Base-by-base conservation (phyloP, 495 filamentous ascomycete species). In the Platismatia glauca region DNA sequence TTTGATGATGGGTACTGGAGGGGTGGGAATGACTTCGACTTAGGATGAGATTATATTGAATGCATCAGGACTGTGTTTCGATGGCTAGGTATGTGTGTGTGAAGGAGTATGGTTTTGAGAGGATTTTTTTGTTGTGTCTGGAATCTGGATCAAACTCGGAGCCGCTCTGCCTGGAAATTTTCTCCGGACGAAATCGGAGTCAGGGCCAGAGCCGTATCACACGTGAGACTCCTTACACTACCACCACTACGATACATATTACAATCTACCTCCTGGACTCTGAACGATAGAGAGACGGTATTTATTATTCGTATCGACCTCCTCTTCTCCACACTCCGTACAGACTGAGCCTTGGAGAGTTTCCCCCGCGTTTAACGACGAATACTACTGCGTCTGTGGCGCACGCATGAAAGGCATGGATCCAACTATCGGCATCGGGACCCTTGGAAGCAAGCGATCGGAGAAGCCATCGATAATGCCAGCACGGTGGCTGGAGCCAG, bases 331-430 rank as follows among this genome's bases (percentile, higher is more conserved):
- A 2, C 20, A 20, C 15, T 41, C 39, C 9, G 37, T 39, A 39
- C 39, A 7, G 5, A 41, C 41, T 46, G 18, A 44, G 7, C 39
- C 4, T 7, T 48, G 16, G 8, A 7, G 1, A 53, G 50, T 6
- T 53, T 2, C 27, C 29, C 27, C 50, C 15, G 29, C 29, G n/a
- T 33, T 20, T 53, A 18, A 9, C 50, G 8, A 53, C 50, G 50
- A 33, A 53, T 53, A 53, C 15, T 33, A 31, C 50, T 53, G 50
- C 50, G 29, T 53, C 27, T 52, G 48, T 52, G 48, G 48, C 48
- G 48, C 27, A 52, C 27, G 13, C 27, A 52, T 16, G 24, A 52
- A 52, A 12, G 27, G 27, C 48, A 52, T 52, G 48, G 48, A 52
- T 52, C 48, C 48, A 52, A 31, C 48, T 31, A 18, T 52, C 48